Base-by-base conservation (phyloP, 305 asterid genomes). In the Ajuga reptans region DNA sequence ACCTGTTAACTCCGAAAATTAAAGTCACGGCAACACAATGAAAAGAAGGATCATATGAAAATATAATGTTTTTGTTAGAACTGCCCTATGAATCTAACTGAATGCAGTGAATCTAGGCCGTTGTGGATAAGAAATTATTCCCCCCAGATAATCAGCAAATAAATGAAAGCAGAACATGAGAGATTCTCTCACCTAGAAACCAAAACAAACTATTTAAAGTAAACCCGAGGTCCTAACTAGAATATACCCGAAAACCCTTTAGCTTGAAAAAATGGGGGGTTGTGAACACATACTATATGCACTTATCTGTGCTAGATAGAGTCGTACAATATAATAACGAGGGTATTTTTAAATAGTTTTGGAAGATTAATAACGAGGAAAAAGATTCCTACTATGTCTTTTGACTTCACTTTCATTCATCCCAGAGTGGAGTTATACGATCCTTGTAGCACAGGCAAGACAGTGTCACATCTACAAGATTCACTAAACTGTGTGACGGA, bases 1-100 rank as follows among this genome's bases (percentile, higher is more conserved):
- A 88, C 96, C 96, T 90, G 75, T 60, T 10, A 15, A 63, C 14
- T 54, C 39, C 39, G 15, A 17, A 68, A 59, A 36, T 66, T 45
- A 39, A 29, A 83, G 47, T 47, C 49, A 18, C 17, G 52, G 42
- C 41, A 9, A 64, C 54, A 9, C 12, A 24, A 52, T 34, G 53
- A 57, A 66, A 5, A 37, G 14, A 11, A 24, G 47, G 27, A 42
- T 60, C 41, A 54, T 17, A 24, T 36, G 43, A 50, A 51, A 15
- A 2, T 36, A 36, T 37, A 42, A 42, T 24, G 3, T 46, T 56
- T 15, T 31, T 9, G 8, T 2, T 8, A 1, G 6, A 36, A 37
- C 18, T 27, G 42, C 63, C 16, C 41, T 9, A 7, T 31, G 10
- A 14, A 15, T 17, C 5, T 12, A 57, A 33, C 49, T 43, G 5